Evolutionary conservation across 148 eudicot genomes (phyloP).

Genomic region (Limonium bicolor): DNA sequence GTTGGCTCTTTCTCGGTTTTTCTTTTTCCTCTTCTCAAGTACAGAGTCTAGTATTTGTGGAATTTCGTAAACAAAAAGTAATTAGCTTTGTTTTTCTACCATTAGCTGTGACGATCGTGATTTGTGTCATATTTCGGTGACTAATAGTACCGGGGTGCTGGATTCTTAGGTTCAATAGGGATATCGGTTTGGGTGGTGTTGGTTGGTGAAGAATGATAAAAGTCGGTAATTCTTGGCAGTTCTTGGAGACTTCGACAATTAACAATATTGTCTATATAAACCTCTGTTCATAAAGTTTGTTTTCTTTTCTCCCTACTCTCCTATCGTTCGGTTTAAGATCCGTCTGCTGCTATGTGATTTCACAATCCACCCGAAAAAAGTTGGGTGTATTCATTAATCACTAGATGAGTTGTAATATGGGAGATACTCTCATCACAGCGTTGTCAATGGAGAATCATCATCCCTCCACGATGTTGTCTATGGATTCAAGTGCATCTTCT

Average conservation of each 20-base stretch:
- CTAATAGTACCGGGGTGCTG: background rate
- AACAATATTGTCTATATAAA: background rate
- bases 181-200: too few relatives aligned
- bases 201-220: background rate
- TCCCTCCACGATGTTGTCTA: constrained; percentile 62
- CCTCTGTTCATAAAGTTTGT: background rate
- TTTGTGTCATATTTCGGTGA: background rate
- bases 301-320: background rate
- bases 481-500: constrained; percentile 50
- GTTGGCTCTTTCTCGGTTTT: too few relatives aligned
- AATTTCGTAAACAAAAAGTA: too few relatives aligned
- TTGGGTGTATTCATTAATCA: background rate
- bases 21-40: too few relatives aligned
- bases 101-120: background rate
- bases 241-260: background rate
- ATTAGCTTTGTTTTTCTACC: background rate
- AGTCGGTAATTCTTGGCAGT: background rate
- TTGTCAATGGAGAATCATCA: constrained; percentile 54
- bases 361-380: too few relatives aligned
- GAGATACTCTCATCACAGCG: constrained; percentile 3
- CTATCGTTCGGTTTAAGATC: background rate
- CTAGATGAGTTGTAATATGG: background rate
- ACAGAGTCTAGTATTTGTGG: too few relatives aligned
- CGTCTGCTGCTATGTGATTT: background rate
- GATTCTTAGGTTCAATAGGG: too few relatives aligned